These are phyloP conservation scores for Chaetoscypha palmicola DNA, from an alignment of 2,329 filamentous ascomycete genomes.

Conservation along the genomic window DNA sequence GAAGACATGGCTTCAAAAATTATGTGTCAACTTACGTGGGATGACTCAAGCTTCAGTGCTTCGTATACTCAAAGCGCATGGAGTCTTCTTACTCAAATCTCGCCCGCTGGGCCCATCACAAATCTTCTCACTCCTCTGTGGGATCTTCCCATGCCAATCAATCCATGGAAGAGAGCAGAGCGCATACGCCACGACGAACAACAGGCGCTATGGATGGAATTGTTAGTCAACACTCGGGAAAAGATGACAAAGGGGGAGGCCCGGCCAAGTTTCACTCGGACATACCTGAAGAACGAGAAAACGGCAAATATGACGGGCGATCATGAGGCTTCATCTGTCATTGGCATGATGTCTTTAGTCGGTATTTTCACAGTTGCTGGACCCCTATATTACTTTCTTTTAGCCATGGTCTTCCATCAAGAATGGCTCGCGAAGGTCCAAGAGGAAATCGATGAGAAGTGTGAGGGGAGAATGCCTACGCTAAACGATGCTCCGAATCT, in stretches of 20 bases:
- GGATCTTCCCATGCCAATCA: conserved; percentile 18
- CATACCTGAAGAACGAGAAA: conserved; percentile 32
- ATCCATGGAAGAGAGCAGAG: conserved; percentile 40
- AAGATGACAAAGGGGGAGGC: conserved; percentile 33
- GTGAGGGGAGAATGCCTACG: conserved; percentile 10
- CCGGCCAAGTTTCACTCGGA: conserved; percentile 35
- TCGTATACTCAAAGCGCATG: conserved; percentile 45
- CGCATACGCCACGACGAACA: conserved; percentile 40
- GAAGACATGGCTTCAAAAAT: conserved; percentile 53
- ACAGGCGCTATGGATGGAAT: conserved; percentile 35
- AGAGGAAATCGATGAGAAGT: conserved; percentile 10
- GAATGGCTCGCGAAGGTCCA: conserved; percentile 10
- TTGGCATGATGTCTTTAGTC: conserved; percentile 6
- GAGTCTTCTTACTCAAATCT: conserved; percentile 52
- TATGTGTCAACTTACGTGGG: conserved; percentile 48
- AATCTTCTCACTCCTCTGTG: conserved; percentile 49
- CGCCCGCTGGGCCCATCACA: conserved; percentile 50
- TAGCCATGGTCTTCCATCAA: conserved; percentile 10
- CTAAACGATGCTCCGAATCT: conserved; percentile 28
- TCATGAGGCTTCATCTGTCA: conserved; percentile 2
- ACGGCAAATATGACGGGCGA: conserved; percentile 17
- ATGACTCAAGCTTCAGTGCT: conserved; percentile 41
- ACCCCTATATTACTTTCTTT: conserved; percentile 1
- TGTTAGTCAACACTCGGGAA: conserved; percentile 33
- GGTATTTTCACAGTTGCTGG: conserved; percentile 5